Evolutionary conservation across 75 land plant genomes (phyloP).

Genomic region (Pinus taeda): DNA sequence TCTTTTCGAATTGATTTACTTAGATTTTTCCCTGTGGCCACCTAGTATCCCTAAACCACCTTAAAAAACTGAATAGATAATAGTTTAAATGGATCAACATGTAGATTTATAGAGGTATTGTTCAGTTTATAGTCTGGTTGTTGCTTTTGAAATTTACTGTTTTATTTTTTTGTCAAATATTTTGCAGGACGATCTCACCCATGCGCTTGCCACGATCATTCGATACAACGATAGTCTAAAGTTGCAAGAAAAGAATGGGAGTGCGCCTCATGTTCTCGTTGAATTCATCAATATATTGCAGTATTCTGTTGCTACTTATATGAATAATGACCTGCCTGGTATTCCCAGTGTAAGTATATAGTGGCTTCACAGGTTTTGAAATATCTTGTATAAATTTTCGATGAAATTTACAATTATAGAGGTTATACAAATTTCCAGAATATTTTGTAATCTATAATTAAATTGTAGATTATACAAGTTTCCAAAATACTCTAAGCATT

Average conservation of each 20-base stretch:
- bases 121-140: neutral
- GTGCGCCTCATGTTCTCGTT: constrained; percentile 88
- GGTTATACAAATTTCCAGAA: no score
- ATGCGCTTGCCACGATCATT: constrained; percentile 96
- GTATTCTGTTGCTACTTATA: constrained; percentile 94
- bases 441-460: no score
- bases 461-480: no score
- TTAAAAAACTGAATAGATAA: no score
- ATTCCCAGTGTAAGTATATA: constrained; percentile 74
- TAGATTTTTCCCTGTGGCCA: no score
- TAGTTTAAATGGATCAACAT: no score
- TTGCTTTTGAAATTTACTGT: neutral
- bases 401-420: no score
- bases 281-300: constrained; percentile 95
- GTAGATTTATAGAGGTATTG: no score
- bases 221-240: constrained; percentile 88
- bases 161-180: constrained; percentile 20
- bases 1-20: no score
- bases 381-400: no score
- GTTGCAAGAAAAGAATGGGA: constrained; percentile 86
- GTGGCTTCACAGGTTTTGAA: no score
- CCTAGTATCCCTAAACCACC: no score
- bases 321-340: constrained; percentile 97
- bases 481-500: neutral
- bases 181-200: constrained; percentile 91